phyloP scores from a whole-genome alignment of 2,329 filamentous ascomycete species.

The Endoconidiophora polonica region DNA sequence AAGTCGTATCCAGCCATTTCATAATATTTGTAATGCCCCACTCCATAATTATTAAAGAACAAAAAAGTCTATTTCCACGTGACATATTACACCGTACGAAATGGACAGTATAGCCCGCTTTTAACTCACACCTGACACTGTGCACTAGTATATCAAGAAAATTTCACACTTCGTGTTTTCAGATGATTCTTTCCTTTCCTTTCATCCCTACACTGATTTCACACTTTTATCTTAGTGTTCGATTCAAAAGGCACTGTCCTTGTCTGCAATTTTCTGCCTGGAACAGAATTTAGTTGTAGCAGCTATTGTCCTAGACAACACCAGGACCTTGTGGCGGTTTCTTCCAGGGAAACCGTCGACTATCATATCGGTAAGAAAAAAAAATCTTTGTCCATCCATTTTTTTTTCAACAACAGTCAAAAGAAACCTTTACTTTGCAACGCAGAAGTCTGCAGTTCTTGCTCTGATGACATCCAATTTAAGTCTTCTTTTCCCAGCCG shows the following conservation, averaged over 20 bases:
- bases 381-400: background rate
- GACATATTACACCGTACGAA: background rate
- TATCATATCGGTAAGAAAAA: background rate
- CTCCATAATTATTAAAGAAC: background rate
- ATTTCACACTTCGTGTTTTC: background rate
- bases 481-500: slow-evolving; percentile 76
- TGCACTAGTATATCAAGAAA: slow-evolving; percentile 7
- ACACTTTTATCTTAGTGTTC: background rate
- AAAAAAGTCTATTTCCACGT: background rate
- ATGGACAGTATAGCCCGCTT: slow-evolving; percentile 7
- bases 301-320: background rate
- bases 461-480: slow-evolving; percentile 57
- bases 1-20: background rate
- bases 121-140: background rate
- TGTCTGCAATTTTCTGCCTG: background rate
- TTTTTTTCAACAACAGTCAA: background rate
- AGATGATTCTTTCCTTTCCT: slow-evolving; percentile 5
- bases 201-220: background rate
- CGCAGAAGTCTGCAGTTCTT: slow-evolving; percentile 15
- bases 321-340: background rate
- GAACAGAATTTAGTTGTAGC: background rate
- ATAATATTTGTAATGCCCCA: background rate
- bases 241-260: background rate
- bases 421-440: background rate
- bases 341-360: background rate